Conservation (phyloP, 176 grass and related monocot genomes). For the Aegilops umbellulata region DNA sequence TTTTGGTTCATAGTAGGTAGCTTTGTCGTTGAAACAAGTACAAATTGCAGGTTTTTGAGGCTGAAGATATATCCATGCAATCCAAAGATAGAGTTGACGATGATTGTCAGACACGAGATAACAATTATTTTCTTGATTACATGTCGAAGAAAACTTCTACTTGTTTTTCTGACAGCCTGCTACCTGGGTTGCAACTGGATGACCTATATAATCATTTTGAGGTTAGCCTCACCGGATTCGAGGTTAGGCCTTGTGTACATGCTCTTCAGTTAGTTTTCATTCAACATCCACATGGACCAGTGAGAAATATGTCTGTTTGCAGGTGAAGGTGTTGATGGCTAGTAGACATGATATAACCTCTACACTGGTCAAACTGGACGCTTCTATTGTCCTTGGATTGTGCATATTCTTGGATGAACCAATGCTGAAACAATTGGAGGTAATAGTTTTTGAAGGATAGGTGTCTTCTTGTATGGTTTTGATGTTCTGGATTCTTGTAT, state of each 20-base stretch:
- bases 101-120: conserved; percentile 42
- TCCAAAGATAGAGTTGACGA: conserved; percentile 38
- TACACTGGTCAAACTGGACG: conserved; percentile 60
- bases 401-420: conserved; percentile 84
- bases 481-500: conserved; percentile 14
- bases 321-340: conserved; percentile 61
- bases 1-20: conserved; percentile 17
- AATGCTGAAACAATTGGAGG: conserved; percentile 78
- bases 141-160: conserved; percentile 17
- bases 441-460: conserved; percentile 25
- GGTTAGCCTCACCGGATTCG: conserved; percentile 55
- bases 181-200: conserved; percentile 46
- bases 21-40: conserved; percentile 26
- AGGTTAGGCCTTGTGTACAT: conserved; percentile 53
- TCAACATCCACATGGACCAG: conserved; percentile 29
- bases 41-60: conserved; percentile 67
- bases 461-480: conserved; percentile 14
- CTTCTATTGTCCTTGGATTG: conserved; percentile 47
- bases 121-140: conserved; percentile 21
- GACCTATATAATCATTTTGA: conserved; percentile 86
- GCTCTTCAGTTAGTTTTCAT: conserved; percentile 28
- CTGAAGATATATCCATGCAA: conserved; percentile 47
- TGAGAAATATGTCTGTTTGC: conserved; percentile 27
- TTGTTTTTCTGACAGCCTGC: conserved; percentile 25
- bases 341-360: conserved; percentile 40